Base-by-base conservation (phyloP, 345 rosid species). In the Firmiana major region DNA sequence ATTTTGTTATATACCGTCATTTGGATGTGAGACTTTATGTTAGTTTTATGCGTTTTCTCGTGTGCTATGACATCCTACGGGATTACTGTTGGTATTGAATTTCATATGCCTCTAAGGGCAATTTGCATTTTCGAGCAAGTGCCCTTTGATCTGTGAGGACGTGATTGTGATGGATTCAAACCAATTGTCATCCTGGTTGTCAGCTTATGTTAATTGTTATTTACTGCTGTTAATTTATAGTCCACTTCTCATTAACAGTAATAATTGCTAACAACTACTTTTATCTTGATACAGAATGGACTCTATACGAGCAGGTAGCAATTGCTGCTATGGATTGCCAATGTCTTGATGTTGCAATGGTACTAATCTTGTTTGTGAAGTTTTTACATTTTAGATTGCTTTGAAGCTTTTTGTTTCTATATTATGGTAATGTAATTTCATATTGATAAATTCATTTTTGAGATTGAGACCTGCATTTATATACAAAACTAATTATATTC, bases 281-380 rank as follows among this genome's bases (percentile, higher is more conserved):
- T 3, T 62, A 71, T 81, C 55, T 71, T 81, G 24, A 53, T 86
- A 83, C 73, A 94, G 98, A 93, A 74, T 94, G 98, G 98, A 94
- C 93, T 21, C 84, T 94, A 5, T 91, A 87, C 66, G 99, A 95
- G 86, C 96, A 95, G 80, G 97, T 95, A 81, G 90, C 99, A 53
- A 38, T 89, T 84, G 97, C 99, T 71, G 96, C 99, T 21, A 91
- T 95, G 96, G 99, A 95, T 86, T 91, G 96, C 83, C 97, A 91
- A 36, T 81, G 83, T 80, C 90, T 95, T 63, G 86, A 75, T 63
- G 92, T 88, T 79, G 97, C 99, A 58, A 90, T 90, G 96, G 98
- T 95, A 77, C 53, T 67, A 2, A 21, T 73, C 17, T 51, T 21
- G 9, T 48, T 36, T 60, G 19, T 19, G 62, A 9, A 24, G 16